These are phyloP conservation scores for Circinella umbellata DNA, from an alignment of 371 early-diverging fungal genomes.

Conservation along the genomic window DNA sequence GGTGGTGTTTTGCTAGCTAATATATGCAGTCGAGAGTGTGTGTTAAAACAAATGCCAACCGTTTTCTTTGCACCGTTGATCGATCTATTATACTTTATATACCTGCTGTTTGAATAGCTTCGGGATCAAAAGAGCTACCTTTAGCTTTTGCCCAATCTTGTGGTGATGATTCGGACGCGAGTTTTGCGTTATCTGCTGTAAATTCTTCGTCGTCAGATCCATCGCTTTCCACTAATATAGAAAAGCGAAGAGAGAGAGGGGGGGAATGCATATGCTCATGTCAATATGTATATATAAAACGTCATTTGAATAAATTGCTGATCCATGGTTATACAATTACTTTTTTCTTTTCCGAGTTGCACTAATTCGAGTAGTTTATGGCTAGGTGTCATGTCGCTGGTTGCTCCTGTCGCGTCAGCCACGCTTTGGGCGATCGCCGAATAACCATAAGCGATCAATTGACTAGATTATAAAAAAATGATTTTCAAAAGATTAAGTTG, in stretches of 20 bases:
- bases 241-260: not conserved
- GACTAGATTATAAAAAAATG: conserved; percentile 40
- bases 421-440: conserved; percentile 64
- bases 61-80: not conserved
- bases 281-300: not conserved
- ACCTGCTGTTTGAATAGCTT: conserved; percentile 39
- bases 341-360: conserved; percentile 52
- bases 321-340: conserved; percentile 26
- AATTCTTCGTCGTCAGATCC: conserved; percentile 45
- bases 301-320: not conserved
- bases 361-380: conserved; percentile 56
- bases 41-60: no score
- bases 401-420: conserved; percentile 62
- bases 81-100: conserved; percentile 1
- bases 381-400: conserved; percentile 55
- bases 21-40: conserved; percentile 21
- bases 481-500: no score
- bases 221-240: conserved; percentile 36
- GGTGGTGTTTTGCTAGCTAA: conserved; percentile 41
- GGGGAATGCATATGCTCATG: no score
- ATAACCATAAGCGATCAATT: conserved; percentile 69
- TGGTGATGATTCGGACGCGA: conserved; percentile 24
- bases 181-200: conserved; percentile 32
- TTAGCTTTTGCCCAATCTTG: conserved; percentile 18
- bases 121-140: conserved; percentile 33